These are phyloP conservation scores for Chaetomiaceae sp. DNA, from an alignment of 2,329 filamentous ascomycete species.

Conservation along the genomic window DNA sequence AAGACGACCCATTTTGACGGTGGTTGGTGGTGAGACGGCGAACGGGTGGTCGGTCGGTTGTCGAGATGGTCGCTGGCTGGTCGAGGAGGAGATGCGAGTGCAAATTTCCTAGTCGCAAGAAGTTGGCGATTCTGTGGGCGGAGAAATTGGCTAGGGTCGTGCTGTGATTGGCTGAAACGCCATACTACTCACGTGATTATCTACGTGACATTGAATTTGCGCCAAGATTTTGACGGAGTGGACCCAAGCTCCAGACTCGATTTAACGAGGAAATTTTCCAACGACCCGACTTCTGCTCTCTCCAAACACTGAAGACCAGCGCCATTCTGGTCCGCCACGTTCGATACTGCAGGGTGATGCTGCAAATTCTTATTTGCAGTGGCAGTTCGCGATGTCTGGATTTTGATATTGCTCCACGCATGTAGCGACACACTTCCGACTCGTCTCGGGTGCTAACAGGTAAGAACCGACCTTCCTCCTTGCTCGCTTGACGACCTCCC, in stretches of 20 bases:
- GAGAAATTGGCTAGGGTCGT: conserved; percentile 40
- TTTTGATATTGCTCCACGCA: no score
- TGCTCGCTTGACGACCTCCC: conserved; percentile 10
- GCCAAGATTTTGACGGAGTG: conserved; percentile 2
- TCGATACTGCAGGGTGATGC: not conserved
- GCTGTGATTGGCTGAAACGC: conserved; percentile 19
- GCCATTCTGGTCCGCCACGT: not conserved
- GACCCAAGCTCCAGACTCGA: not conserved
- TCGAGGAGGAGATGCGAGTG: conserved; percentile 10
- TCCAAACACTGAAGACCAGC: not conserved
- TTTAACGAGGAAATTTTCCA: conserved; percentile 9
- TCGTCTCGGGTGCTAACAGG: conserved; percentile 21
- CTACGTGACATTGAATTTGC: not conserved
- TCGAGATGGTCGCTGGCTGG: conserved; percentile 21
- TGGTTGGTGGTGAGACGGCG: conserved; percentile 34
- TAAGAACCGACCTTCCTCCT: conserved; percentile 29
- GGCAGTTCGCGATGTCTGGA: not conserved
- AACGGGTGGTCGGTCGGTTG: conserved; percentile 25
- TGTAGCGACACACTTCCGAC: no score
- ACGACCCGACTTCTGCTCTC: not conserved
- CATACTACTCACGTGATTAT: conserved; percentile 1
- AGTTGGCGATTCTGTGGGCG: conserved; percentile 35
- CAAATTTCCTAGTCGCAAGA: conserved; percentile 15
- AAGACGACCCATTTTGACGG: conserved; percentile 84
- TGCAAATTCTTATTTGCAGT: not conserved